Percentiles rank a stretch among this genome's conserved stretches.
phyloP scores from a whole-genome alignment of 2,329 filamentous ascomycete species.

The Hansfordia pulvinata region DNA sequence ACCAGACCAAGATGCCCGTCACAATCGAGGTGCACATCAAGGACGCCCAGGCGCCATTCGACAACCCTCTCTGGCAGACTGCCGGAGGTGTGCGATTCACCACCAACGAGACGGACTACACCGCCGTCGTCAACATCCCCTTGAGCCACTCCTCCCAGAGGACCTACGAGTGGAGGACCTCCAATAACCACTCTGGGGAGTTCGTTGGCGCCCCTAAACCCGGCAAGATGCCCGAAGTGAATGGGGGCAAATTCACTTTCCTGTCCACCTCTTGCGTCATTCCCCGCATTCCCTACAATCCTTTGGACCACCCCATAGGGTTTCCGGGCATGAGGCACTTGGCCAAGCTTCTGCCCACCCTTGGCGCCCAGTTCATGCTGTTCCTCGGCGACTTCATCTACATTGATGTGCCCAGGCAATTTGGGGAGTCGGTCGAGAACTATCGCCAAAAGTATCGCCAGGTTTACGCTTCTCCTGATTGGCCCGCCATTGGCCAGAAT shows the following conservation, averaged over 20 bases:
- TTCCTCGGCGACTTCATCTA: slow-evolving; percentile 85
- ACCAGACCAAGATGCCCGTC: slow-evolving; percentile 62
- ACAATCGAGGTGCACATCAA: slow-evolving; percentile 51
- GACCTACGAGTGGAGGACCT: slow-evolving; percentile 71
- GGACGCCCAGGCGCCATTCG: slow-evolving; percentile 33
- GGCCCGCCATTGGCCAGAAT: slow-evolving; percentile 59
- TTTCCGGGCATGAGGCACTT: slow-evolving; percentile 72
- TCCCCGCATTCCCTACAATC: slow-evolving; percentile 78
- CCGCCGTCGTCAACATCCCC: slow-evolving; percentile 53
- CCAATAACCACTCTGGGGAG: slow-evolving; percentile 73
- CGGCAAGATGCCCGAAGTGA: slow-evolving; percentile 45
- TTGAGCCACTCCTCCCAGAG: slow-evolving; percentile 54
- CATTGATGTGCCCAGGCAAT: slow-evolving; percentile 71
- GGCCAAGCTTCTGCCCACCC: slow-evolving; percentile 53
- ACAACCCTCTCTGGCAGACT: slow-evolving; percentile 49
- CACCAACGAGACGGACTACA: slow-evolving; percentile 71
- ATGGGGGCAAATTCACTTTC: slow-evolving; percentile 70
- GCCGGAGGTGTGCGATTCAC: slow-evolving; percentile 54
- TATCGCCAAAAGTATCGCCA: slow-evolving; percentile 89
- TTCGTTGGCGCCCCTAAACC: slow-evolving; percentile 66
- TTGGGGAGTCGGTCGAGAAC: slow-evolving; percentile 57
- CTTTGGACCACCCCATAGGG: slow-evolving; percentile 66
- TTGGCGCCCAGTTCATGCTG: slow-evolving; percentile 69
- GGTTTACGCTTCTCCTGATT: slow-evolving; percentile 91
- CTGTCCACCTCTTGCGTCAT: slow-evolving; percentile 89